phyloP scores from a whole-genome alignment of 495 filamentous ascomycete genomes.

The Corynascus novoguineensis region DNA sequence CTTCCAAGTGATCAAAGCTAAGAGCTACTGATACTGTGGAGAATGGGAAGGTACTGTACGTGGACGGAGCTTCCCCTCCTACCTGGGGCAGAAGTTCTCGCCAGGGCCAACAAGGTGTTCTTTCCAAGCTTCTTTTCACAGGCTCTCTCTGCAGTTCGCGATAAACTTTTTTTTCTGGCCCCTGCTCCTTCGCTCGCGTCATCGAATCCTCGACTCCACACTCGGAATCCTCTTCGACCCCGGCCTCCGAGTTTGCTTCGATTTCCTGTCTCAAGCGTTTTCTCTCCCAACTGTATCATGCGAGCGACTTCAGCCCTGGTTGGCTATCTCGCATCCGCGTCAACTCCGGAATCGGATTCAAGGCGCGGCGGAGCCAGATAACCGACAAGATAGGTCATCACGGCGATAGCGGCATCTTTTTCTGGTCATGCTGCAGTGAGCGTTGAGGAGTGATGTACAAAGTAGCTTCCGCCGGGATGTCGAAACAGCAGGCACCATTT shows the following conservation, averaged over 20 bases:
- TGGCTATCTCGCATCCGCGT: background rate
- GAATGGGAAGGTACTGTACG: no score
- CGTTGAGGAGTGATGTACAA: conserved; percentile 20
- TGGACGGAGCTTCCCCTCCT: background rate
- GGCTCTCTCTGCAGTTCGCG: background rate
- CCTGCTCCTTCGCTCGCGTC: conserved; percentile 5
- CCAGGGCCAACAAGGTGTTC: background rate
- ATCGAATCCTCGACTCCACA: conserved; percentile 1
- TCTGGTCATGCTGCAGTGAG: conserved; percentile 15
- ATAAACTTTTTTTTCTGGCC: conserved; percentile 9
- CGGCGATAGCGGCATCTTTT: background rate
- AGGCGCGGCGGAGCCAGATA: background rate
- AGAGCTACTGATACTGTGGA: no score
- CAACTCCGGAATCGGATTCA: background rate
- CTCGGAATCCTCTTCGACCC: background rate
- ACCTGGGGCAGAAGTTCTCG: background rate
- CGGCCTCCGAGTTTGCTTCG: no score
- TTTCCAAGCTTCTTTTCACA: no score
- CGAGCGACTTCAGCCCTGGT: background rate
- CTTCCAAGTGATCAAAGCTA: no score
- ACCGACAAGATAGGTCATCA: background rate
- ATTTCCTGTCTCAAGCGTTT: background rate
- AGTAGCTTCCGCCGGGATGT: conserved; percentile 20
- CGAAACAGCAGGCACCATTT: conserved; percentile 7
- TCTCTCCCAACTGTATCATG: background rate